Base-by-base conservation (phyloP, 2,329 filamentous ascomycete genomes). In the Aureobasidium melanogenum region DNA sequence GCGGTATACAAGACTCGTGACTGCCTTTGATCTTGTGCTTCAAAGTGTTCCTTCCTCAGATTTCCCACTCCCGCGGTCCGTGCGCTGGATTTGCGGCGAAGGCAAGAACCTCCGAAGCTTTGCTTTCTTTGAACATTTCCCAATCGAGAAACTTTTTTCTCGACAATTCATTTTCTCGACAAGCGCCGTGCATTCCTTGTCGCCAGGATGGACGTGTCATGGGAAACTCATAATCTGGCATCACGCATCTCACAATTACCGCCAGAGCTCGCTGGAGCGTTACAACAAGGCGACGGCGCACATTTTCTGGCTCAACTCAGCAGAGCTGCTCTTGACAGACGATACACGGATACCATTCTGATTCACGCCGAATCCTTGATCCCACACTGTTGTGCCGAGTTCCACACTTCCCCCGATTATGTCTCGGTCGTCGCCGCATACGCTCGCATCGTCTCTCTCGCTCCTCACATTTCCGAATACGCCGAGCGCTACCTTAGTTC, bases 371-470 rank as follows among this genome's bases (percentile, higher is more conserved):
- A 89, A 71, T 78, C 82, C 64, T 76, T 92, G 43, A 89, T 94
- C 69, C 84, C 90, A 67, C 92, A 97, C 73, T 79, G 95, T 54
- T 90, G 88, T 74, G 88, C 91, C 47, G 78, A 69, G 72, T 77
- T 71, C 30, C 38, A 51, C 4, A 3, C 59, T 2, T 54, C 46
- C 68, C 76, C 66, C 62, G 67, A 64, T 39, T 63, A 69, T 43
- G 72, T 71, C 36, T 69, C 67, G 63, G 71, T 87, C 57, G 81
- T 93, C 65, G 82, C 86, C 61, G 87, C 89, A 34, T 88, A 96
- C 76, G 88, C 89, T 63, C 83, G 88, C 69, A 81, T 96, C 64
- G 73, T 97, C 67, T 89, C 91, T 19, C 87, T 94, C 78, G 88
- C 89, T 66, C 88, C 91, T 55, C 85, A 93, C 70, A 79, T 97